Evolutionary conservation across 495 filamentous ascomycete genomes (phyloP).

Genomic region (Amphirosellinia nigrospora): DNA sequence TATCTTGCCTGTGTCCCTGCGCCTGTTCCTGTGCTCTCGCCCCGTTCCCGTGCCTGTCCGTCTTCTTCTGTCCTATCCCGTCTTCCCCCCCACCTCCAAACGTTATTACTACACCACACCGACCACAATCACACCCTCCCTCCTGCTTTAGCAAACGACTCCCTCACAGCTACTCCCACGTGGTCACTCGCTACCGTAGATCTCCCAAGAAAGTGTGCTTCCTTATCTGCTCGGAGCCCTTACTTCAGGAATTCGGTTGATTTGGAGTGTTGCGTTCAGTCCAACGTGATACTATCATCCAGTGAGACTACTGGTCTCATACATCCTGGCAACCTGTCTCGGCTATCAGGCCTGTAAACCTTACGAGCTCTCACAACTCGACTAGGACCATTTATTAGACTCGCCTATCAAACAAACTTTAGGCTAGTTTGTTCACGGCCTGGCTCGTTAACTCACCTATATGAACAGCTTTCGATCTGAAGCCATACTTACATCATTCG

Average conservation of each 20-base stretch:
- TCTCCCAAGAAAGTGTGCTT: neutral
- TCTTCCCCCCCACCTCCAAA: conserved; percentile 4
- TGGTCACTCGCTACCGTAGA: conserved; percentile 17
- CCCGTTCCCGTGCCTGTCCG: neutral
- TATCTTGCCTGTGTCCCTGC: conserved; percentile 66
- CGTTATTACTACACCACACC: conserved; percentile 17
- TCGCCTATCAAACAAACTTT: conserved; percentile 1
- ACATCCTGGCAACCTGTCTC: neutral
- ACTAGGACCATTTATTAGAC: conserved; percentile 7
- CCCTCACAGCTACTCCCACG: conserved; percentile 2
- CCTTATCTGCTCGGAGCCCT: neutral
- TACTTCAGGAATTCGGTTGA: neutral
- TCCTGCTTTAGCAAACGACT: neutral
- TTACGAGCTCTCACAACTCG: neutral
- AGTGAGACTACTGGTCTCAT: neutral
- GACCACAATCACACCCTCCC: conserved; percentile 16
- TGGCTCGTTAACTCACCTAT: neutral
- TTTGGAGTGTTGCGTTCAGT: neutral
- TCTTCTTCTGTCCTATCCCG: neutral
- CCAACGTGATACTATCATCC: neutral
- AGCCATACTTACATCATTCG: conserved; percentile 14
- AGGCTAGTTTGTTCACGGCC: neutral
- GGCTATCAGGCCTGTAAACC: neutral
- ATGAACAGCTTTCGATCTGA: conserved; percentile 10
- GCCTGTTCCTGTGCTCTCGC: conserved; percentile 32